A percentile compares a stretch with the other conserved stretches of the same genome.
phyloP scores from a whole-genome alignment of 2,329 filamentous ascomycete species.

The Curvularia verruculosa region DNA sequence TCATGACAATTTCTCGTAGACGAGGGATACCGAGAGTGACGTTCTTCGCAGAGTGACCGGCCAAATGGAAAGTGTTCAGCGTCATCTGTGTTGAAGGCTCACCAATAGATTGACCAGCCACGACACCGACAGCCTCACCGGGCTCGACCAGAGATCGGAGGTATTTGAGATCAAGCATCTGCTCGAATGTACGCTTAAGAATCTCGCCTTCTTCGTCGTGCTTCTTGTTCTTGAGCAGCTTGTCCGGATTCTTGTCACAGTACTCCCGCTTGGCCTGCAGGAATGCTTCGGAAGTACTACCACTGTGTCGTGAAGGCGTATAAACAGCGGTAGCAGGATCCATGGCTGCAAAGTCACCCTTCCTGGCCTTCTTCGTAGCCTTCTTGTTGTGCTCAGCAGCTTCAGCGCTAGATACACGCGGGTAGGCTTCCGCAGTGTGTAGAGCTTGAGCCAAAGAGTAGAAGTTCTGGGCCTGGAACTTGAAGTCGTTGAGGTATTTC shows the following conservation, averaged over 20 bases:
- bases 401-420: slow-evolving; percentile 69
- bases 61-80: slow-evolving; percentile 98
- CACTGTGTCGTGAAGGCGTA: slow-evolving; percentile 77
- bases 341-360: slow-evolving; percentile 68
- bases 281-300: slow-evolving; percentile 89
- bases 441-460: slow-evolving; percentile 79
- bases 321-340: slow-evolving; percentile 78
- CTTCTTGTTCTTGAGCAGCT: slow-evolving; percentile 66
- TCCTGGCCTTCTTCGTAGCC: slow-evolving; percentile 79
- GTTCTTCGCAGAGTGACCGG: slow-evolving; percentile 97
- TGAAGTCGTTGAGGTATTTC: slow-evolving; percentile 87
- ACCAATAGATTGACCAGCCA: slow-evolving; percentile 94
- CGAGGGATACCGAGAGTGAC: slow-evolving; percentile 98
- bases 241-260: slow-evolving; percentile 73
- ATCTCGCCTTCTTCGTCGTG: slow-evolving; percentile 57
- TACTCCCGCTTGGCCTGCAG: slow-evolving; percentile 75
- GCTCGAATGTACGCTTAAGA: slow-evolving; percentile 72
- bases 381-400: slow-evolving; percentile 66
- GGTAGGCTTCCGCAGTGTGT: slow-evolving; percentile 65
- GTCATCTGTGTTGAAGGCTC: slow-evolving; percentile 99
- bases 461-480: slow-evolving; percentile 87
- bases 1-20: slow-evolving; percentile 97
- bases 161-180: slow-evolving; percentile 89
- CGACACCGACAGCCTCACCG: slow-evolving; percentile 94
- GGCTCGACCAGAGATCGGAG: slow-evolving; percentile 90